Evolutionary conservation across 352 stramenopile genomes (phyloP).

Genomic region (Phytopythium helicoides): DNA sequence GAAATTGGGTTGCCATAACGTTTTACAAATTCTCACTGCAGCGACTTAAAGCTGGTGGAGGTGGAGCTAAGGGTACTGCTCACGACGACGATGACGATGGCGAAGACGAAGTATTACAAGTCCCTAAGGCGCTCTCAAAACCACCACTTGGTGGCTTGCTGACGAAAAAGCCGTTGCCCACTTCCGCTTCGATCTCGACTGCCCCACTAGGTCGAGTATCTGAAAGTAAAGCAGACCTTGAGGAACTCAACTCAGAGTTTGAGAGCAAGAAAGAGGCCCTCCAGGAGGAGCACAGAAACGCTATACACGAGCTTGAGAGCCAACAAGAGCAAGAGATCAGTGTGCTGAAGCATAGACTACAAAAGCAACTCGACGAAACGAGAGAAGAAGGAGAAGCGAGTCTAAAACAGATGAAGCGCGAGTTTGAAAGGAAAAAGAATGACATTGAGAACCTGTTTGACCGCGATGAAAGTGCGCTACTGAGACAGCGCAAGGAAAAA

Average conservation of each 20-base stretch:
- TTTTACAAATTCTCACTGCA: neutral
- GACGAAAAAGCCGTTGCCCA: slow-evolving; percentile 45
- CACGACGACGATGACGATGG: slow-evolving; percentile 35
- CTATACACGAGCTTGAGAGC: slow-evolving; percentile 30
- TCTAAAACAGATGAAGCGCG: slow-evolving; percentile 55
- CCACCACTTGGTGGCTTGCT: slow-evolving; percentile 43
- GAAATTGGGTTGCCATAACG: neutral
- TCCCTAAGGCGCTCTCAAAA: slow-evolving; percentile 43
- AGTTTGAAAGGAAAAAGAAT: slow-evolving; percentile 66
- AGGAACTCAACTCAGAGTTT: slow-evolving; percentile 27
- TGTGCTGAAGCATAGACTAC: slow-evolving; percentile 39
- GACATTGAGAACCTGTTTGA: slow-evolving; percentile 72
- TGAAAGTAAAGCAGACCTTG: slow-evolving; percentile 37
- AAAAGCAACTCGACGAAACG: slow-evolving; percentile 46
- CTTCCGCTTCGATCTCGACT: slow-evolving; percentile 6
- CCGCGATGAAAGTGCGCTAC: slow-evolving; percentile 48
- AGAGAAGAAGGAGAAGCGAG: slow-evolving; percentile 54
- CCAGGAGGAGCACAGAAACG: slow-evolving; percentile 34
- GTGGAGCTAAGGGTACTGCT: slow-evolving; percentile 15
- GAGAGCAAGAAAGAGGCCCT: slow-evolving; percentile 55
- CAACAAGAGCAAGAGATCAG: slow-evolving; percentile 34
- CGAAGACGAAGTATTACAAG: slow-evolving; percentile 8
- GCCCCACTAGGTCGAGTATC: slow-evolving; percentile 7
- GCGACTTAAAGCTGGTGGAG: slow-evolving; percentile 16
- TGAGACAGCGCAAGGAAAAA: slow-evolving; percentile 61